These are phyloP conservation scores for Blastocystis sp. DNA, from an alignment of 352 stramenopile genomes.

Conservation along the genomic window DNA sequence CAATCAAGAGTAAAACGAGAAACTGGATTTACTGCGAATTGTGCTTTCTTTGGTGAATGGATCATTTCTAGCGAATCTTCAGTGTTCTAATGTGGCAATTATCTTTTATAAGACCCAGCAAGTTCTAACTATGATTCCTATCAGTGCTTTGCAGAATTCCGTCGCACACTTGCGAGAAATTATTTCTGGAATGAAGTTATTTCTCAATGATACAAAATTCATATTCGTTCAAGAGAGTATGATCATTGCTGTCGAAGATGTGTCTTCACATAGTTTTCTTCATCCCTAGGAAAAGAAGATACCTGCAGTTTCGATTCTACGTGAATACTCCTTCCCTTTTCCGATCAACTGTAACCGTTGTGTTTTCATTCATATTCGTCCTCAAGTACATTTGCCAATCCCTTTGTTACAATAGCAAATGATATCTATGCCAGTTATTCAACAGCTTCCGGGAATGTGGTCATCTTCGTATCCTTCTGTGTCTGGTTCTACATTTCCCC, in stretches of 20 bases:
- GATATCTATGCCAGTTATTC: too few relatives aligned
- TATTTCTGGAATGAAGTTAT: not conserved
- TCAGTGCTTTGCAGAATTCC: not conserved
- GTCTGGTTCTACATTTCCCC: not conserved
- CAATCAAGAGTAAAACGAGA: not conserved
- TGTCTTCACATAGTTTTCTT: not conserved
- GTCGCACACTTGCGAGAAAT: not conserved
- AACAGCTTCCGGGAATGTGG: too few relatives aligned
- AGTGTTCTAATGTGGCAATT: conserved; percentile 1
- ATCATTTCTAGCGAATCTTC: not conserved
- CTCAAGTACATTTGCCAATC: not conserved
- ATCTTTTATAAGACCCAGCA: conserved; percentile 20
- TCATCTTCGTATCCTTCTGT: too few relatives aligned
- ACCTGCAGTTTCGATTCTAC: not conserved
- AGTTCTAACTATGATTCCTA: conserved; percentile 5
- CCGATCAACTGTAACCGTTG: conserved; percentile 40
- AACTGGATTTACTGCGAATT: not conserved
- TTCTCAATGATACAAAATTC: not conserved
- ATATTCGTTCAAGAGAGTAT: conserved; percentile 7
- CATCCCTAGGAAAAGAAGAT: not conserved
- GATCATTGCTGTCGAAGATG: conserved; percentile 22
- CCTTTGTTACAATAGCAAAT: too few relatives aligned
- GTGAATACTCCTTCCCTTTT: conserved; percentile 7
- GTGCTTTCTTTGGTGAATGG: not conserved
- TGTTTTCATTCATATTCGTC: conserved; percentile 18